Evolutionary conservation across 1,284 basidiomycete species (phyloP).

Genomic region (Heterobasidion occidentale): DNA sequence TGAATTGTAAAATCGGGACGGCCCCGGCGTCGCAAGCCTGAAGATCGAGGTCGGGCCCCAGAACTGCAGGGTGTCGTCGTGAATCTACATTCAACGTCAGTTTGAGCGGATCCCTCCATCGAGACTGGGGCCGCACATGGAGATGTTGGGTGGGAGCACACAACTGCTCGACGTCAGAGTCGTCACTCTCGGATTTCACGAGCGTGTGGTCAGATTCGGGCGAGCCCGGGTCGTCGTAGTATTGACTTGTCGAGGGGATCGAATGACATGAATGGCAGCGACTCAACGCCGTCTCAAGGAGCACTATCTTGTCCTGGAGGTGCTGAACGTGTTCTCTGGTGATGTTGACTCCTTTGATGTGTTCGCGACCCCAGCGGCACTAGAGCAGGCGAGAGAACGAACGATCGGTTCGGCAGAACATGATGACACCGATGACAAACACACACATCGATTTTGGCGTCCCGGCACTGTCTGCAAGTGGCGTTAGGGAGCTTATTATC

Average conservation of each 20-base stretch:
- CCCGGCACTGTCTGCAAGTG: constrained; percentile 33
- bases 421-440: constrained; percentile 46
- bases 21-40: constrained; percentile 7
- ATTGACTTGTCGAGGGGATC: neutral
- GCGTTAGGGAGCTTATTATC: neutral
- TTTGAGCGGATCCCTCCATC: too few relatives aligned
- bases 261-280: neutral
- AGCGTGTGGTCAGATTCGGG: neutral
- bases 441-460: constrained; percentile 41
- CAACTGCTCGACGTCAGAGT: constrained; percentile 24
- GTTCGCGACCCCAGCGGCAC: constrained; percentile 23
- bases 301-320: neutral
- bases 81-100: constrained; percentile 15
- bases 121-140: constrained; percentile 16
- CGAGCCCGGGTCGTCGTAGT: constrained; percentile 1
- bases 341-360: neutral
- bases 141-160: constrained; percentile 25
- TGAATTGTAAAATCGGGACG: too few relatives aligned
- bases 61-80: constrained; percentile 24
- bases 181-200: constrained; percentile 13
- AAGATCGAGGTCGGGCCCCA: constrained; percentile 30
- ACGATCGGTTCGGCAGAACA: constrained; percentile 35
- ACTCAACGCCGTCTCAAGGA: neutral
- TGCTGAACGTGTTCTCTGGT: neutral
- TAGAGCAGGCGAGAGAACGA: constrained; percentile 37